A percentile compares a stretch with the other conserved stretches of the same genome.
Conservation (phyloP, 2,329 filamentous ascomycete species). For the Claviceps sp. region DNA sequence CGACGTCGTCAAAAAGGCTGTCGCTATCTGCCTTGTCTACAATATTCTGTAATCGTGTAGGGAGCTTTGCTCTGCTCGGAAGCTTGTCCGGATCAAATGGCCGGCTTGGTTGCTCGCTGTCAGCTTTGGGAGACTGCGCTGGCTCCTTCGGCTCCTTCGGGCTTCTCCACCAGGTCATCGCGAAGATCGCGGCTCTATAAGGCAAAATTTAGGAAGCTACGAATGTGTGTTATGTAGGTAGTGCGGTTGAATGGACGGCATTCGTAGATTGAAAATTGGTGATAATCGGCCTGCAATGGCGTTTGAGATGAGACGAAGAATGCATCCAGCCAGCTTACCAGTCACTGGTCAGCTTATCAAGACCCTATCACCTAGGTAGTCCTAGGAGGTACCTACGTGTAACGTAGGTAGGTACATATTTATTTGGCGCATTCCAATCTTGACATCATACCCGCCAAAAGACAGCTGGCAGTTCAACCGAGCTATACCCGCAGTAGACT, state of each 20-base stretch:
- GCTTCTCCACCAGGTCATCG: slow-evolving; percentile 31
- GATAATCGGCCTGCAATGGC: too few relatives aligned
- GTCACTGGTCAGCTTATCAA: too few relatives aligned
- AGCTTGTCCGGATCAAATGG: slow-evolving; percentile 33
- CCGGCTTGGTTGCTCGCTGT: slow-evolving; percentile 11
- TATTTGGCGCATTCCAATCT: too few relatives aligned
- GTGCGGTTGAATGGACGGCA: not conserved
- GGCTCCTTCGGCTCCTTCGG: slow-evolving; percentile 20
- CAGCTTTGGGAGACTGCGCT: slow-evolving; percentile 5
- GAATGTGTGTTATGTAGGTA: too few relatives aligned
- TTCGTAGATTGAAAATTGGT: not conserved
- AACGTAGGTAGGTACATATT: too few relatives aligned
- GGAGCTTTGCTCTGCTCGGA: slow-evolving; percentile 36
- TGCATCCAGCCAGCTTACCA: too few relatives aligned
- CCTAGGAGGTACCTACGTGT: too few relatives aligned
- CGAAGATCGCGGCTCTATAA: not conserved
- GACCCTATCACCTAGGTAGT: too few relatives aligned
- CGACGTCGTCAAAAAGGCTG: slow-evolving; percentile 62
- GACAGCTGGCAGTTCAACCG: slow-evolving; percentile 10
- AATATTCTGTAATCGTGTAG: slow-evolving; percentile 41
- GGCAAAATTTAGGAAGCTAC: not conserved
- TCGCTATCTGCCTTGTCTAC: slow-evolving; percentile 46
- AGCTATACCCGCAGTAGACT: slow-evolving; percentile 15
- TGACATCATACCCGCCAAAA: not conserved
- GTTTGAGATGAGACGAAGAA: too few relatives aligned